Evolutionary conservation across 306 rosid genomes (phyloP).

Genomic region (Urtica urens): DNA sequence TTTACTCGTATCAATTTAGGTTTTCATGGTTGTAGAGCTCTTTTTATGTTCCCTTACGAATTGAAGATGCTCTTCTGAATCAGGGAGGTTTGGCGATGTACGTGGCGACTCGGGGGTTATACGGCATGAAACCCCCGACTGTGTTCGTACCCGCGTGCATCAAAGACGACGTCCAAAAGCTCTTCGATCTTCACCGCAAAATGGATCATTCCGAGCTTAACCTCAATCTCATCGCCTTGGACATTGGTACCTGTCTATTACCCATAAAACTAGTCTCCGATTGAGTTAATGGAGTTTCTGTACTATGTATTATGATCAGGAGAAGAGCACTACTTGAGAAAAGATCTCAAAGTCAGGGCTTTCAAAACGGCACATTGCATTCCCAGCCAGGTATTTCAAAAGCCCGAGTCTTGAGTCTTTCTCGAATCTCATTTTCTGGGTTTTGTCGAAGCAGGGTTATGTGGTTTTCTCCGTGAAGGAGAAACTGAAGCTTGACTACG

Average conservation of each 20-base stretch:
- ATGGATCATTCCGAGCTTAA: slow-evolving; percentile 83
- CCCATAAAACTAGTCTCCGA: neutral
- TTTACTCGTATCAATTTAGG: neutral
- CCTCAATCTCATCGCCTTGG: slow-evolving; percentile 67
- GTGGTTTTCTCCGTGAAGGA: slow-evolving; percentile 57
- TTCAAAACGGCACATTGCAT: slow-evolving; percentile 79
- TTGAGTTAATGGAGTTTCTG: slow-evolving; percentile 2
- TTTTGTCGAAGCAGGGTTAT: slow-evolving; percentile 56
- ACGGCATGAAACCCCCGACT: slow-evolving; percentile 80
- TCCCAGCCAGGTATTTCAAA: slow-evolving; percentile 64
- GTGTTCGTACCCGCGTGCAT: slow-evolving; percentile 61
- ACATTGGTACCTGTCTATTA: slow-evolving; percentile 51
- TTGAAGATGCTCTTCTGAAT: neutral
- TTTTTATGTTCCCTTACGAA: neutral
- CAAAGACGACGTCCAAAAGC: slow-evolving; percentile 66
- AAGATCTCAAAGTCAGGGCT: slow-evolving; percentile 72
- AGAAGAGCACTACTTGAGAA: slow-evolving; percentile 61
- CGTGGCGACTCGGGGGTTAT: slow-evolving; percentile 85
- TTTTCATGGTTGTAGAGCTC: neutral
- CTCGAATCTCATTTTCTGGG: neutral
- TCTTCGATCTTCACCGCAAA: slow-evolving; percentile 71
- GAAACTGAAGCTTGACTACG: slow-evolving; percentile 61
- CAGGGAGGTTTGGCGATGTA: slow-evolving; percentile 95
- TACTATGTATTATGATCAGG: slow-evolving; percentile 31
- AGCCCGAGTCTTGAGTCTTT: neutral